phyloP scores from a whole-genome alignment of 1,139 yeast genomes.

The Geotrichum histeridarum region DNA sequence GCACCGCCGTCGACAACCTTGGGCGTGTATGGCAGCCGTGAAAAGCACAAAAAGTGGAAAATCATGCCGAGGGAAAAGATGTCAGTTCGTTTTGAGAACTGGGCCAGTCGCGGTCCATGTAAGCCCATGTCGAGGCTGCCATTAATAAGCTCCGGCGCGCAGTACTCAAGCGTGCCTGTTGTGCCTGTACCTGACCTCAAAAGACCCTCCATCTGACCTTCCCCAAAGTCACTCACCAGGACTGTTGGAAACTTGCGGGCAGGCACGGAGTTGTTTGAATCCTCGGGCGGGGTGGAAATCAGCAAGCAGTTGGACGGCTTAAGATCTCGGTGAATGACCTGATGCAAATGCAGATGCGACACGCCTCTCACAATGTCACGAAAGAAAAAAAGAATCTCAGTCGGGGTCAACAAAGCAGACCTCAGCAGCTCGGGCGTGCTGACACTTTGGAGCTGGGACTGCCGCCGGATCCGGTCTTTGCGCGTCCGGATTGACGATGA shows the following conservation, averaged over 20 bases:
- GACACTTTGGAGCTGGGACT: conserved; percentile 15
- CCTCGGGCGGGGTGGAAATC: conserved; percentile 37
- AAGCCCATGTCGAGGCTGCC: conserved; percentile 14
- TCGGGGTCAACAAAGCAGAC: conserved; percentile 38
- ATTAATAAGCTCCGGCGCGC: conserved; percentile 74
- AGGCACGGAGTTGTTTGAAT: conserved; percentile 21
- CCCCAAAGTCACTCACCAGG: conserved; percentile 85
- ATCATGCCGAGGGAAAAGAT: conserved; percentile 80
- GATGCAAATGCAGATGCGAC: conserved; percentile 62
- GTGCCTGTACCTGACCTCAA: conserved; percentile 59
- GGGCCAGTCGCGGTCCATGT: conserved; percentile 3
- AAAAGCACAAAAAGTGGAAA: conserved; percentile 65
- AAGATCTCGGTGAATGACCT: conserved; percentile 77
- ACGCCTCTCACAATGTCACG: conserved; percentile 67
- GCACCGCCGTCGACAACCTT: conserved; percentile 9
- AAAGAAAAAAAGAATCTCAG: conserved; percentile 60
- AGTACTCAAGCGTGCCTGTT: conserved; percentile 81
- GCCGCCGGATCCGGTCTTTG: conserved; percentile 21
- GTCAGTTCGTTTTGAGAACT: conserved; percentile 68
- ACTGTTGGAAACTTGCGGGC: conserved; percentile 52
- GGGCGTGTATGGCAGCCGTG: conserved; percentile 54
- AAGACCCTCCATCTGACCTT: conserved; percentile 68
- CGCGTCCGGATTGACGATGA: not conserved
- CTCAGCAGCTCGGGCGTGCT: conserved; percentile 6
- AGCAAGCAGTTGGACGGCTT: conserved; percentile 84